phyloP scores from a whole-genome alignment of 1,139 yeast genomes.

The Candida sojae region DNA sequence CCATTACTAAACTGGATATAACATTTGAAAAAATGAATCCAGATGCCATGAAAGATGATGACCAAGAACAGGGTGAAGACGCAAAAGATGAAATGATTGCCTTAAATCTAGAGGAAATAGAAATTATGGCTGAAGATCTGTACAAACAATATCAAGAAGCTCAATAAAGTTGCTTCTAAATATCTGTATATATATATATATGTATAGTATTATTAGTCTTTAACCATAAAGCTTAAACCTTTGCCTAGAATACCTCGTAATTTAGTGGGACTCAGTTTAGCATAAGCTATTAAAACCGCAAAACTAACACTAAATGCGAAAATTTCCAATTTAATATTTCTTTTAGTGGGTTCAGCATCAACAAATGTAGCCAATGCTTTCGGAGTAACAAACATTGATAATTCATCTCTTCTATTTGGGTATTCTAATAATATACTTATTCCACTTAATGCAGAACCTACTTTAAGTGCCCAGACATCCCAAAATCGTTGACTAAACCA shows the following conservation, averaged over 20 bases:
- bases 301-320: slow-evolving; percentile 32
- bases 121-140: slow-evolving; percentile 55
- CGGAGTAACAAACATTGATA: slow-evolving; percentile 42
- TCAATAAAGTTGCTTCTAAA: not conserved
- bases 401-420: slow-evolving; percentile 37
- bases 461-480: slow-evolving; percentile 31
- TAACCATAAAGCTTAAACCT: slow-evolving; percentile 19
- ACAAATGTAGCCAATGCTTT: slow-evolving; percentile 36
- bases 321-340: slow-evolving; percentile 23
- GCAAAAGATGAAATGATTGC: slow-evolving; percentile 43
- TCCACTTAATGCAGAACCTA: slow-evolving; percentile 36
- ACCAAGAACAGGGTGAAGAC: slow-evolving; percentile 17
- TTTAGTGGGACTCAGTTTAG: slow-evolving; percentile 19
- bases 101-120: slow-evolving; percentile 50
- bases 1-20: slow-evolving; percentile 27
- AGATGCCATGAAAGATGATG: slow-evolving; percentile 19
- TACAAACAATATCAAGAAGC: slow-evolving; percentile 22
- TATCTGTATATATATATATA: not conserved
- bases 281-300: slow-evolving; percentile 28
- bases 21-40: slow-evolving; percentile 40
- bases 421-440: slow-evolving; percentile 37
- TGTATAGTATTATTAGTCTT: not conserved
- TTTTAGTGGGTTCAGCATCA: slow-evolving; percentile 20
- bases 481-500: slow-evolving; percentile 19
- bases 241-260: slow-evolving; percentile 29